phyloP scores from a whole-genome alignment of 768 basidiomycete genomes.

The Termitomyces sp. region DNA sequence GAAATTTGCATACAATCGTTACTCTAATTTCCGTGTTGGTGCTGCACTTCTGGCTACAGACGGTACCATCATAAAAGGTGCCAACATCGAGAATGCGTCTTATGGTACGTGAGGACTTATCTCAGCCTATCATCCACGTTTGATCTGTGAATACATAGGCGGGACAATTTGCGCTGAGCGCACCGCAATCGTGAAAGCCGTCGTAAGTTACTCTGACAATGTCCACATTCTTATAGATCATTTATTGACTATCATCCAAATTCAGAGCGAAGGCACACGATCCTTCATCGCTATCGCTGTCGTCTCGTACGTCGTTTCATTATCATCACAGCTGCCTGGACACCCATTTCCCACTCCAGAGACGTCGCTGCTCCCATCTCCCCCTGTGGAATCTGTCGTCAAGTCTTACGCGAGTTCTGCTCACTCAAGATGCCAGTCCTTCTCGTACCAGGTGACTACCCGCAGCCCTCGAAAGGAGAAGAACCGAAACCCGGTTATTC shows the following conservation, averaged over 20 bases:
- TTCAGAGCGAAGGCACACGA: conserved; percentile 72
- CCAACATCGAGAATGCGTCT: conserved; percentile 92
- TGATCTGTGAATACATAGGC: conserved; percentile 37
- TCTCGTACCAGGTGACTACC: conserved; percentile 64
- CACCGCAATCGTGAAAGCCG: conserved; percentile 92
- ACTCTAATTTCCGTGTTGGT: conserved; percentile 91
- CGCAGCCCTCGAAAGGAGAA: conserved; percentile 27
- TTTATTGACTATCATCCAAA: background rate
- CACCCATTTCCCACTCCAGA: conserved; percentile 27
- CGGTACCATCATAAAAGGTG: conserved; percentile 74
- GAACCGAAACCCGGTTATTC: conserved; percentile 30
- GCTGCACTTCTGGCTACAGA: conserved; percentile 73
- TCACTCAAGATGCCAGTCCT: conserved; percentile 63
- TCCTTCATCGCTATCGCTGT: conserved; percentile 75
- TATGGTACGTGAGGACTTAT: conserved; percentile 50
- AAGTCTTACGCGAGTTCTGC: conserved; percentile 87
- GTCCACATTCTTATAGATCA: background rate
- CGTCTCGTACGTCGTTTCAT: conserved; percentile 49
- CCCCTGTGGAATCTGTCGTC: conserved; percentile 93
- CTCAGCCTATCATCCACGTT: background rate
- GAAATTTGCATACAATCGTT: conserved; percentile 70
- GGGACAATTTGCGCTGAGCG: conserved; percentile 92
- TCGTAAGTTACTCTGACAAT: conserved; percentile 41
- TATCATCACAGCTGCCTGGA: background rate
- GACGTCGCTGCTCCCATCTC: conserved; percentile 65